A percentile compares a stretch with the other conserved stretches of the same genome.
These are phyloP conservation scores for Ophiostoma piceae DNA, from an alignment of 2,329 filamentous ascomycete species.

Conservation along the genomic window DNA sequence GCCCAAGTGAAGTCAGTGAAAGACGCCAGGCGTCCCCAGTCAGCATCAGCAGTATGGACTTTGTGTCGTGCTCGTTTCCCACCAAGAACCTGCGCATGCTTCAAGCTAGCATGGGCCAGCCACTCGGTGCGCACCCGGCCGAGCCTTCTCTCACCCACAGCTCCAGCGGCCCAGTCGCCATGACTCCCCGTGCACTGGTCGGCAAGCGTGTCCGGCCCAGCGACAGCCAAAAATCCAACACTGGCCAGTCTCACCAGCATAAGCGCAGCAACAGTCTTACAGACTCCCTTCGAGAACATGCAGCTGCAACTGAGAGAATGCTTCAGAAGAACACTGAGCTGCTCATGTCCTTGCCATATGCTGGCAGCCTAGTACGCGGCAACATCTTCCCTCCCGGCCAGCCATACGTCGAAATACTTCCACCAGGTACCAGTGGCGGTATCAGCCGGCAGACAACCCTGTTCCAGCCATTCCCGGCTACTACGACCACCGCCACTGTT, in stretches of 20 bases:
- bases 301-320: constrained; percentile 42
- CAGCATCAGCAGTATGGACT: constrained; percentile 56
- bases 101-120: constrained; percentile 39
- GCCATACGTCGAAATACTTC: constrained; percentile 66
- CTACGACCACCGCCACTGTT: constrained; percentile 21
- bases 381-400: constrained; percentile 77
- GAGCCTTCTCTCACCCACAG: constrained; percentile 47
- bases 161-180: constrained; percentile 48
- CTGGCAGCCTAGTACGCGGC: constrained; percentile 81
- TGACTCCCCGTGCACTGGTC: constrained; percentile 52
- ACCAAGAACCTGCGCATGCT: constrained; percentile 44
- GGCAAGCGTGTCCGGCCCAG: constrained; percentile 54
- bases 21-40: constrained; percentile 46
- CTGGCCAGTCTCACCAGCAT: constrained; percentile 47
- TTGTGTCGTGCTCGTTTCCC: constrained; percentile 60
- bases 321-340: constrained; percentile 53
- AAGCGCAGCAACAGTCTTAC: constrained; percentile 84
- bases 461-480: constrained; percentile 39
- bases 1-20: constrained; percentile 29
- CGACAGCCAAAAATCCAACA: constrained; percentile 32
- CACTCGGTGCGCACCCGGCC: constrained; percentile 52
- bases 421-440: constrained; percentile 45
- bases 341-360: constrained; percentile 60
- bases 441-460: constrained; percentile 51
- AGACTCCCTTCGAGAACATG: constrained; percentile 72